Evolutionary conservation across 2,329 filamentous ascomycete species (phyloP).

Genomic region (Fusarium pseudonygamai): DNA sequence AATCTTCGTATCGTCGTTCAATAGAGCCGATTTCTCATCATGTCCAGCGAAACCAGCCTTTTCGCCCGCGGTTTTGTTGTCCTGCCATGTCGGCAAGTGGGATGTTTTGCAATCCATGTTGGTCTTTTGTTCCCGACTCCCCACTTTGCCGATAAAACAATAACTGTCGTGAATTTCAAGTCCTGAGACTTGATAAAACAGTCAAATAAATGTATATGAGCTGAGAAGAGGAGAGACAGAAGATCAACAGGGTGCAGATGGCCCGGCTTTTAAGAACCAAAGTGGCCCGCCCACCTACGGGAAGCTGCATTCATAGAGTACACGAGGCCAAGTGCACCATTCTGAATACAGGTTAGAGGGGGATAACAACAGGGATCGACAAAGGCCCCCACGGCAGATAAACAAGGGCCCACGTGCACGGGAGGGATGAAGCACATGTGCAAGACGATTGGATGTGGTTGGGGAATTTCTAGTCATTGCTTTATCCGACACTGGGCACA

Average conservation of each 20-base stretch:
- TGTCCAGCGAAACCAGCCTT: neutral
- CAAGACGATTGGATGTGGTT: constrained; percentile 19
- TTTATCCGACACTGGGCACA: neutral
- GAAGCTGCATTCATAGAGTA: neutral
- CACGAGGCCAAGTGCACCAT: neutral
- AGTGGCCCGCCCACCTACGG: neutral
- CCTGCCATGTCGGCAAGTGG: constrained; percentile 23
- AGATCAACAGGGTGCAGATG: constrained; percentile 3
- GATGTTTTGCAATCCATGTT: constrained; percentile 11
- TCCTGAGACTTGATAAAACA: neutral
- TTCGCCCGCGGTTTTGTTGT: neutral
- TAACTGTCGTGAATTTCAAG: neutral
- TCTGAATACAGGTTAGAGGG: neutral
- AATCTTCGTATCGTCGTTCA: neutral
- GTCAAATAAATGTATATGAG: no score
- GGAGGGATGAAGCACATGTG: constrained; percentile 22
- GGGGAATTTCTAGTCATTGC: neutral
- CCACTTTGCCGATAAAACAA: constrained; percentile 15
- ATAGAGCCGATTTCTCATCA: neutral
- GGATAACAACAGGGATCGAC: neutral
- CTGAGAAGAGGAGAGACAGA: neutral
- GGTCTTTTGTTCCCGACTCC: neutral
- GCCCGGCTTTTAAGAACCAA: constrained; percentile 4
- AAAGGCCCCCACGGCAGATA: neutral
- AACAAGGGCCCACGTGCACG: constrained; percentile 22